Evolutionary conservation across 257 asterid species (phyloP), one percentile per base, ranked within the genome.

Genomic region (Solanum pennellii): DNA sequence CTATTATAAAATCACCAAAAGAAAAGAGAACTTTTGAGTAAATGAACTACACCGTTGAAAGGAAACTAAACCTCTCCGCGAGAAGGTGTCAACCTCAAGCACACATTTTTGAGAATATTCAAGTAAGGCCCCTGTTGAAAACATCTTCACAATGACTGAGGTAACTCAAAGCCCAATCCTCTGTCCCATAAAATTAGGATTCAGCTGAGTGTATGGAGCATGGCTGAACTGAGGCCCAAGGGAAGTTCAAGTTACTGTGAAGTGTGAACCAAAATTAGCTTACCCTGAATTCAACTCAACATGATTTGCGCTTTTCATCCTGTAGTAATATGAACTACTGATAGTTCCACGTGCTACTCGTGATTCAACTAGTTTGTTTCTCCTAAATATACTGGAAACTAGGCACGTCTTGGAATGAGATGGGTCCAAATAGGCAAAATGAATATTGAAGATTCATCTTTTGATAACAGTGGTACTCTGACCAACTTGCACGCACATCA

Each of bases 1-100:
- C 98, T 80, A 80, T 80, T 27, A 18, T 6, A 47, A 80, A 29
- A 80, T 27, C 68, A 49, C 68, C 31, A 65, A 41, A 18, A 47
- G 33, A 27, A 47, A 27, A 47, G 85, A 47, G 39, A 80, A 29
- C 42, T 80, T 80, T 47, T 5, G 27, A 80, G 68, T 49, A 45
- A 42, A 20, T 6, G 47, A 42, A 27, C 11, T 15, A 76, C 25
- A 75, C 52, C 12, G 25, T 18, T 44, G 39, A 71, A 77, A 77
- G 65, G 65, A 80, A 42, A 80, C 44, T 9, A 47, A 27, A 80
- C 16, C 39, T 11, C 65, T 92, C 9, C 66, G 45, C 87, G 83
- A 47, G 44, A 27, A 29, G 44, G 49, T 18, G 16, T 29, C 66
- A 47, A 47, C 42, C 44, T 29, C 41, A 49, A 80, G 44, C 9